Evolutionary conservation across 2,329 filamentous ascomycete genomes (phyloP).

Genomic region (Xylaria sp.): DNA sequence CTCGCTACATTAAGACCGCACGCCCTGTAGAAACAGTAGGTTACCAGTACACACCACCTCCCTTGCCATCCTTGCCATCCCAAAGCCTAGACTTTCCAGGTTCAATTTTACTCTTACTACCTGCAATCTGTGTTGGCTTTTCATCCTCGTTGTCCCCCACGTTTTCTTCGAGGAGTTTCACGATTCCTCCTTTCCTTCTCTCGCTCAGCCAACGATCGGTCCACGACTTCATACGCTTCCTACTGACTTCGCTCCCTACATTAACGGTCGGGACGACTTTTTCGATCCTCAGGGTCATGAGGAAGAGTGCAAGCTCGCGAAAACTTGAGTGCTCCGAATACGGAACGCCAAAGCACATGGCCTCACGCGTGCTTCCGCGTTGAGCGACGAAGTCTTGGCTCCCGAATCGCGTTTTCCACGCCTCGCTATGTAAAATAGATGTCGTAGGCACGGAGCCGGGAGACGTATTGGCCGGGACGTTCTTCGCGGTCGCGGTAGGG

Average conservation of each 20-base stretch:
- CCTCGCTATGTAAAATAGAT: slow-evolving; percentile 60
- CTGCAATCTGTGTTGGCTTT: slow-evolving; percentile 48
- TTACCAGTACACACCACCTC: slow-evolving; percentile 50
- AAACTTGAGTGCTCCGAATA: slow-evolving; percentile 98
- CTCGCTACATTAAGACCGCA: neutral
- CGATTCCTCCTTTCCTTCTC: slow-evolving; percentile 59
- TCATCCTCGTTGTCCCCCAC: slow-evolving; percentile 36
- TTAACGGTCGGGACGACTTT: slow-evolving; percentile 95
- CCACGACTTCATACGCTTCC: slow-evolving; percentile 69
- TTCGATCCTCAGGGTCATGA: slow-evolving; percentile 84
- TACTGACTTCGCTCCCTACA: slow-evolving; percentile 62
- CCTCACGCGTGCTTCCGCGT: slow-evolving; percentile 80
- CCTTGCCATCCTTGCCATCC: slow-evolving; percentile 49
- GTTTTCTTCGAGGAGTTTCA: slow-evolving; percentile 51
- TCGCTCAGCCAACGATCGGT: slow-evolving; percentile 67
- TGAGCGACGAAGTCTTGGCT: slow-evolving; percentile 78
- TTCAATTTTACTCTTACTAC: slow-evolving; percentile 9
- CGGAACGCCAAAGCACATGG: slow-evolving; percentile 89
- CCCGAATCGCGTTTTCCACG: slow-evolving; percentile 78
- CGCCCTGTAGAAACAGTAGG: neutral
- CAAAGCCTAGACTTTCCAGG: slow-evolving; percentile 37
- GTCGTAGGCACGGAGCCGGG: slow-evolving; percentile 57
- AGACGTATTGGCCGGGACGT: slow-evolving; percentile 60
- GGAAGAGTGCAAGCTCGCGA: slow-evolving; percentile 90
- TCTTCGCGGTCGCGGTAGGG: slow-evolving; percentile 36